phyloP scores from a whole-genome alignment of 2,329 filamentous ascomycete species.

The Apiospora koreana region DNA sequence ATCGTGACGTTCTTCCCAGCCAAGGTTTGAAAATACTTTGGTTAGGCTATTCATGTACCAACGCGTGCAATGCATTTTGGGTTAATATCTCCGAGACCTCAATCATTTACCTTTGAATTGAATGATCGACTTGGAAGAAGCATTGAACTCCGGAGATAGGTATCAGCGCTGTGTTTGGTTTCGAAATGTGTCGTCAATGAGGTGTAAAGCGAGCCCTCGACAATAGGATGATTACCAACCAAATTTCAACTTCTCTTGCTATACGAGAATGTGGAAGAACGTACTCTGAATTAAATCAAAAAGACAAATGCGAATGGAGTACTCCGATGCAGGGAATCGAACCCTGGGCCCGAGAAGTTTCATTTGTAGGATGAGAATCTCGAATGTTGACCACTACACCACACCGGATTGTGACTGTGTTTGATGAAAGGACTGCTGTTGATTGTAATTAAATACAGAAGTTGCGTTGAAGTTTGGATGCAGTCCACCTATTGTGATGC shows the following conservation, averaged over 20 bases:
- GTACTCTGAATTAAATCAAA: not conserved
- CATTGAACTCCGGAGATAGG: too few relatives aligned
- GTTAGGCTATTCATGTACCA: not conserved
- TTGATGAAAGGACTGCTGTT: not conserved
- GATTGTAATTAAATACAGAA: not conserved
- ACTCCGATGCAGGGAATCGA: slow-evolving; percentile 1
- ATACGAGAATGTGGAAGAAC: too few relatives aligned
- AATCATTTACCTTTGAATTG: not conserved
- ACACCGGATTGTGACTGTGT: not conserved
- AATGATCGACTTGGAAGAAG: too few relatives aligned
- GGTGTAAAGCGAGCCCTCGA: too few relatives aligned
- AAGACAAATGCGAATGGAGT: not conserved
- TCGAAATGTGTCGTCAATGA: too few relatives aligned
- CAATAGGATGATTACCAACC: too few relatives aligned
- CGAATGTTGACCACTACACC: not conserved
- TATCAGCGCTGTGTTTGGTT: too few relatives aligned
- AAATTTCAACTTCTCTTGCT: too few relatives aligned
- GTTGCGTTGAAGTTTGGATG: not conserved
- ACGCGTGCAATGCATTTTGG: not conserved
- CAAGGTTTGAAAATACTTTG: not conserved
- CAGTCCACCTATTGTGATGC: too few relatives aligned
- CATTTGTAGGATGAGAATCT: slow-evolving; percentile 4
- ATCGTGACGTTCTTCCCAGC: not conserved
- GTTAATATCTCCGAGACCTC: not conserved
- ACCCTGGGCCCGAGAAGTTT: slow-evolving; percentile 2